phyloP scores from a whole-genome alignment of 345 rosid species.

The Sonneratia caseolaris region DNA sequence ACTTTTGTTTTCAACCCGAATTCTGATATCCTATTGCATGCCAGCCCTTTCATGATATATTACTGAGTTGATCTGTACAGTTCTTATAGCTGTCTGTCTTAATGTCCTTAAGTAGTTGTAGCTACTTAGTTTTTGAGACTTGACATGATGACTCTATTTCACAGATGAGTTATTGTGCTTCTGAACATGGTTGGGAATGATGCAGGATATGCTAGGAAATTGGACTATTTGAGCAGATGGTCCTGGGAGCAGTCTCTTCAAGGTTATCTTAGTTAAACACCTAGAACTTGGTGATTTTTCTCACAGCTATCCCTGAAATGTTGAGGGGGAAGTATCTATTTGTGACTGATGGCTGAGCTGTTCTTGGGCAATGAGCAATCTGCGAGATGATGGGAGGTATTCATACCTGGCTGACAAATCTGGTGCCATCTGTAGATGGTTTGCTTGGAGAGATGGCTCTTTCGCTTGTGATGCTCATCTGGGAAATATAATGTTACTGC shows the following conservation, averaged over 20 bases:
- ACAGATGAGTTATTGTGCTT: not conserved
- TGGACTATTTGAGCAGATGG: constrained; percentile 49
- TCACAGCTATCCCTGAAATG: constrained; percentile 61
- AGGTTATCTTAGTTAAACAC: constrained; percentile 57
- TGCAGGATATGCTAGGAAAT: constrained; percentile 81
- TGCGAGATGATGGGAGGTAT: constrained; percentile 14
- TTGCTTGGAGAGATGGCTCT: constrained; percentile 73
- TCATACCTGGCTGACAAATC: constrained; percentile 4
- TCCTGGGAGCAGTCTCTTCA: constrained; percentile 55
- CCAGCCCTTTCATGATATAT: constrained; percentile 92
- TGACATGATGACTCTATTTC: too few relatives aligned
- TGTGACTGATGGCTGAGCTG: constrained; percentile 47
- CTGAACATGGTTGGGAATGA: not conserved
- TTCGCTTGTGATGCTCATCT: not conserved
- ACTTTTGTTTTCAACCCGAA: constrained; percentile 63
- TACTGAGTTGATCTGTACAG: not conserved
- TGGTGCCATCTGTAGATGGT: constrained; percentile 22
- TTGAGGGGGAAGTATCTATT: constrained; percentile 40
- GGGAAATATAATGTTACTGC: not conserved
- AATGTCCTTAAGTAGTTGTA: not conserved
- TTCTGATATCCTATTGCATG: constrained; percentile 83
- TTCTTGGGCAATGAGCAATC: constrained; percentile 17
- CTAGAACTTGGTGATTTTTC: constrained; percentile 66
- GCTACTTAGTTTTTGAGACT: too few relatives aligned
- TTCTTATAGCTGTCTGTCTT: not conserved